A percentile compares a stretch with the other conserved stretches of the same genome.
Conservation (phyloP, 305 asterid genomes). For the Fraxinus xanthoxyloides region DNA sequence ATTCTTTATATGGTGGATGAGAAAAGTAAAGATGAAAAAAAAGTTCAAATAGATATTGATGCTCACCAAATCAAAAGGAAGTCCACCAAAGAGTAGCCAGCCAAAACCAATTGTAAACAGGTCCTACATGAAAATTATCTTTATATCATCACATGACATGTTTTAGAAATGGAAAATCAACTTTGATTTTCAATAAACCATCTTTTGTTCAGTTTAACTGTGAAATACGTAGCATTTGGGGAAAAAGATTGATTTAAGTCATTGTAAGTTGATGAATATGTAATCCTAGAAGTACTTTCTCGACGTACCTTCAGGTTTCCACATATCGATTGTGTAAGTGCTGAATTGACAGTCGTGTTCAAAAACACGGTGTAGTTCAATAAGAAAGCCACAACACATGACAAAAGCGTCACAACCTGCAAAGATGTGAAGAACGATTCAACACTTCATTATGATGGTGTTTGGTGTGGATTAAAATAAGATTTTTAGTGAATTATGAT, state of each 20-base stretch:
- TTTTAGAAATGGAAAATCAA: background rate
- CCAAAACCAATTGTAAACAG: conserved; percentile 28
- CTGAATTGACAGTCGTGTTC: conserved; percentile 29
- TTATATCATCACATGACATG: background rate
- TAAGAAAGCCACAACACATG: conserved; percentile 33
- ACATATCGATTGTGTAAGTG: conserved; percentile 27
- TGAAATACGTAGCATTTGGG: background rate
- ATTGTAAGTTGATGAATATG: background rate
- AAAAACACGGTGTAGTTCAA: conserved; percentile 22
- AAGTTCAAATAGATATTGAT: background rate
- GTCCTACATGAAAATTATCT: conserved; percentile 13
- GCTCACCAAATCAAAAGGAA: conserved; percentile 31
- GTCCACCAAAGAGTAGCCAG: conserved; percentile 28
- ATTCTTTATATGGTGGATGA: background rate
- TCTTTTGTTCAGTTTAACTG: background rate
- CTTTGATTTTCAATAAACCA: background rate
- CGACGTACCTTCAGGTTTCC: conserved; percentile 26
- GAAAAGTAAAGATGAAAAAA: background rate
- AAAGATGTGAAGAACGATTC: background rate
- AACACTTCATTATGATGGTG: background rate
- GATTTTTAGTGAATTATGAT: too few species aligned
- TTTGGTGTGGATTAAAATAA: too few species aligned
- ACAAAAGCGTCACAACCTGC: conserved; percentile 28
- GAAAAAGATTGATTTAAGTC: background rate
- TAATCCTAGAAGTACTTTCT: background rate